Conservation (phyloP, 2,329 filamentous ascomycete genomes). For the Madurella fahalii region DNA sequence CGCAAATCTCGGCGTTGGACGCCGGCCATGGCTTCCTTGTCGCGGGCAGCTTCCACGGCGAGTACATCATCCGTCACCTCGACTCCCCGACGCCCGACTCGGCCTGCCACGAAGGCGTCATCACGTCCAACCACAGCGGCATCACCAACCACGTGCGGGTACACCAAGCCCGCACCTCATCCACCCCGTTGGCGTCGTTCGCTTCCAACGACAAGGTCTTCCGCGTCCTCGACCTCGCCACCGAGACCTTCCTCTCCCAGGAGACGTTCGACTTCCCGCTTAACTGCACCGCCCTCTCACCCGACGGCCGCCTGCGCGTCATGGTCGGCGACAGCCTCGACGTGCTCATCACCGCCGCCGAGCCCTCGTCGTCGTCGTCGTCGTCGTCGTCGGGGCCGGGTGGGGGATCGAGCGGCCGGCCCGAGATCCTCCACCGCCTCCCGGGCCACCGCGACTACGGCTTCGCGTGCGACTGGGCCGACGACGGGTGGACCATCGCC, state of each 20-base stretch:
- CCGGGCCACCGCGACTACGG: conserved; percentile 65
- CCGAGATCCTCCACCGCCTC: conserved; percentile 51
- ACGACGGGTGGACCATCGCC: conserved; percentile 70
- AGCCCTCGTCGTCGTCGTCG: no score
- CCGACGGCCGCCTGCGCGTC: conserved; percentile 66
- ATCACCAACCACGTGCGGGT: conserved; percentile 65
- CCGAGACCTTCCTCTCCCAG: conserved; percentile 54
- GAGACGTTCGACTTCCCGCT: conserved; percentile 56
- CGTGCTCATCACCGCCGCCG: conserved; percentile 65
- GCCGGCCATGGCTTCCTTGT: conserved; percentile 53
- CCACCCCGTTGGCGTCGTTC: conserved; percentile 53
- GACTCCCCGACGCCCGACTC: conserved; percentile 36
- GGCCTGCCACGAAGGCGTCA: conserved; percentile 41
- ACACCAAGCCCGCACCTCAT: conserved; percentile 49
- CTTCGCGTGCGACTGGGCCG: conserved; percentile 76
- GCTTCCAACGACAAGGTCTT: conserved; percentile 60
- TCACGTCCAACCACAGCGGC: conserved; percentile 46
- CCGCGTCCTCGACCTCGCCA: conserved; percentile 54
- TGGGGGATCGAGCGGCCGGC: conserved; percentile 14
- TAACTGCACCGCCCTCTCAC: conserved; percentile 70
- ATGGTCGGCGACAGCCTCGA: conserved; percentile 67
- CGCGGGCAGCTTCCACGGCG: conserved; percentile 55
- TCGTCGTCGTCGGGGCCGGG: neutral
- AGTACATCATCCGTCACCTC: conserved; percentile 49
- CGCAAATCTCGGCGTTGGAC: conserved; percentile 48